Base-by-base conservation (phyloP, 768 basidiomycete species). In the Leccinum subtestaceum region DNA sequence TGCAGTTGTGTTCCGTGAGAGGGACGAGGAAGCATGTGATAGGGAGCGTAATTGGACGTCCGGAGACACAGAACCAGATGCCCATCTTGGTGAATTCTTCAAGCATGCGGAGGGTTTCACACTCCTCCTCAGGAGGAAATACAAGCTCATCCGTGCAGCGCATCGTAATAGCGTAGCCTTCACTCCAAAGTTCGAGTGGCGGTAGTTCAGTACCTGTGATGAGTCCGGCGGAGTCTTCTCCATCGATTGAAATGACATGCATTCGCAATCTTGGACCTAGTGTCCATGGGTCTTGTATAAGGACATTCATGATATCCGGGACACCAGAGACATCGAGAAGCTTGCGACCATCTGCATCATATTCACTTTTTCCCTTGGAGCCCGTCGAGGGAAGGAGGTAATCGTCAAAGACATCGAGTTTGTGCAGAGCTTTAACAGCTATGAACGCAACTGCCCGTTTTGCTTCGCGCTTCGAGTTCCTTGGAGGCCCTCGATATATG, bases 371-470 rank as follows among this genome's bases (percentile, higher is more conserved):
- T 5, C 78, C 82, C 43, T 75, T 75, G 29, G 80, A 72, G 47
- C 78, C 79, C 13, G 84, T 79, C n/a, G 81, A 76, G 0, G 94
- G 93, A 10, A 93, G 78, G 2, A 96, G 80, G 67, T 89, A 87
- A 57, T 93, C 86, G 65, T 95, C 88, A 63, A 95, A 88, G 5
- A 91, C 87, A 29, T 88, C 81, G n/a, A 91, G 74, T 29, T 78
- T 76, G 60, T 87, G 82, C 15, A 96, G 78, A 2, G 77, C 77
- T 63, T 83, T 85, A 21, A 92, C 89, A 3, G 89, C 93, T 60
- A 84, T 73, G 69, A 92, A 95, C 0, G 92, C 89, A 11, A 84
- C 92, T 3, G 89, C 88, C 7, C 93, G 86, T 65, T 85, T 91
- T 1, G 94, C 93, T 67, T 91, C 91, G 60, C 81, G 86, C 70